phyloP scores from a whole-genome alignment of 2,329 filamentous ascomycete species.

The Dissoconium aciculare region DNA sequence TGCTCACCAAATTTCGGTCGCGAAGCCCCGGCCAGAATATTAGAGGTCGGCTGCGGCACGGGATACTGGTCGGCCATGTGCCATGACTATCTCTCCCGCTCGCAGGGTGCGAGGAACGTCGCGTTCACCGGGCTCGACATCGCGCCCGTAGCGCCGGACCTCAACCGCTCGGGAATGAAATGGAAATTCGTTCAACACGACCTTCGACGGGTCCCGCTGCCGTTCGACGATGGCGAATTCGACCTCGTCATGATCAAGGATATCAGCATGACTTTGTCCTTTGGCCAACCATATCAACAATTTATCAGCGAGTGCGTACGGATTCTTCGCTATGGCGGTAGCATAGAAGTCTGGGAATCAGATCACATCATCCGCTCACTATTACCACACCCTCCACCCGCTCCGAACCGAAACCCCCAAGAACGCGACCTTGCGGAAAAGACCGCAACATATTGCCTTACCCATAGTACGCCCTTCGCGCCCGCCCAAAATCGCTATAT shows the following conservation, averaged over 20 bases:
- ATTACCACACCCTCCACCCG: conserved; percentile 56
- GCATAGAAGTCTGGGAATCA: conserved; percentile 77
- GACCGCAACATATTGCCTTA: conserved; percentile 70
- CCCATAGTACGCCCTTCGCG: conserved; percentile 67
- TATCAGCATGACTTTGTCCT: conserved; percentile 51
- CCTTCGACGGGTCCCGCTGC: conserved; percentile 57
- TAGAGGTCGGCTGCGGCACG: conserved; percentile 78
- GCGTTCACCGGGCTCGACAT: conserved; percentile 74
- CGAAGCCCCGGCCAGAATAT: conserved; percentile 57
- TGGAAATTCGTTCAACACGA: conserved; percentile 87
- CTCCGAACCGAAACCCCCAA: conserved; percentile 42
- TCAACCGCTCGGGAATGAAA: conserved; percentile 58
- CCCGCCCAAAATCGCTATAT: conserved; percentile 69
- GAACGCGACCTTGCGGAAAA: conserved; percentile 49
- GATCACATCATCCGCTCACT: conserved; percentile 75
- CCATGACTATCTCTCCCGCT: conserved; percentile 55
- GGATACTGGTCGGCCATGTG: conserved; percentile 84
- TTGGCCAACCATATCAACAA: conserved; percentile 38
- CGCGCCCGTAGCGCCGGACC: conserved; percentile 51
- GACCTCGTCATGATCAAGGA: conserved; percentile 85
- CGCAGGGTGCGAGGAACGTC: conserved; percentile 52
- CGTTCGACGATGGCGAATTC: conserved; percentile 66
- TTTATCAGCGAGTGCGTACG: conserved; percentile 63
- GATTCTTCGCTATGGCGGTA: conserved; percentile 61
- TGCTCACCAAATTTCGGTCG: conserved; percentile 53